Conservation (phyloP, 2,329 filamentous ascomycete species). For the Colletotrichum sp. region DNA sequence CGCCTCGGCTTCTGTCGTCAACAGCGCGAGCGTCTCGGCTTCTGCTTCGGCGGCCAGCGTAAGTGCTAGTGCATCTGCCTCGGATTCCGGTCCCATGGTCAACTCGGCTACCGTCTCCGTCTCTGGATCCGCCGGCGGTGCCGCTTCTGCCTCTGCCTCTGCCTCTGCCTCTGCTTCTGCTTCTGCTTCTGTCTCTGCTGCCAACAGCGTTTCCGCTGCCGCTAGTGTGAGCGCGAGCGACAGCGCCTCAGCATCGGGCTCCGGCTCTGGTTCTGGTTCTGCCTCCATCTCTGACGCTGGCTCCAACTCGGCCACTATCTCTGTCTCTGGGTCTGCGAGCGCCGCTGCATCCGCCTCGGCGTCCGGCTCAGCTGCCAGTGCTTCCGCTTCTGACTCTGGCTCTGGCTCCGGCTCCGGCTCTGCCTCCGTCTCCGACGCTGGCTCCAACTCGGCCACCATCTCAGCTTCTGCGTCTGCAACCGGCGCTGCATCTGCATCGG, state of each 20-base stretch:
- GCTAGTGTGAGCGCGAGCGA: neutral
- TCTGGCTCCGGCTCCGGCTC: neutral
- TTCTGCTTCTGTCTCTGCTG: neutral
- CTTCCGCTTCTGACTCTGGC: neutral
- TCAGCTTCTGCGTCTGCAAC: neutral
- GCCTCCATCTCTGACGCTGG: neutral
- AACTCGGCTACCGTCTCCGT: neutral
- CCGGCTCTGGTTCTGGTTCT: no score
- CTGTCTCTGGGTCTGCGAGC: neutral
- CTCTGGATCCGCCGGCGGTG: neutral
- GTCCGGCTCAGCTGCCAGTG: neutral
- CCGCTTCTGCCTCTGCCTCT: neutral
- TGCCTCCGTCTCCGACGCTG: neutral
- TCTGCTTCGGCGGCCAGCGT: neutral
- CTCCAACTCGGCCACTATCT: neutral
- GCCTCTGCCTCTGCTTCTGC: neutral
- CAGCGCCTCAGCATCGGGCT: neutral
- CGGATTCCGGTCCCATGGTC: neutral
- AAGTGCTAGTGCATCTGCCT: neutral
- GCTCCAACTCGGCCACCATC: neutral
- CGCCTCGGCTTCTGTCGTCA: slow-evolving; percentile 6
- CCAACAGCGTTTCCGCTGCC: neutral
- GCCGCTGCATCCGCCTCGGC: neutral
- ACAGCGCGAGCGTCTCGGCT: slow-evolving; percentile 8
- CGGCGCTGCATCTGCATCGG: neutral